Evolutionary conservation across 495 filamentous ascomycete genomes (phyloP).

Genomic region (Aspergillus saccharolyticus): DNA sequence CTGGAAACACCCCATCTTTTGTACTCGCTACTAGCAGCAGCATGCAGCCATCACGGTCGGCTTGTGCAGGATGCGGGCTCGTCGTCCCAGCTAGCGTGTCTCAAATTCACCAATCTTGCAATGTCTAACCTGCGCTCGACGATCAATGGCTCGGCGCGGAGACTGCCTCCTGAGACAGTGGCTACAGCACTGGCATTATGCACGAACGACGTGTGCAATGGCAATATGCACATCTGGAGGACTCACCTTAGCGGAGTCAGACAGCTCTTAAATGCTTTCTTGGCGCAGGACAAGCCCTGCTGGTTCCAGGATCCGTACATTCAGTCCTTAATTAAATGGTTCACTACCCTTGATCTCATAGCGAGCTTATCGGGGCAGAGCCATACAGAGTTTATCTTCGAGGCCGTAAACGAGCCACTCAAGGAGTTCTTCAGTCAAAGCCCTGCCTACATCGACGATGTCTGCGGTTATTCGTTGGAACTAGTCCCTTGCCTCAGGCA

Average conservation of each 20-base stretch:
- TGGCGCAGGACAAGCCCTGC: conserved; percentile 7
- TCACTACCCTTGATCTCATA: conserved; percentile 25
- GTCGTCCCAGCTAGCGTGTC: conserved; percentile 10
- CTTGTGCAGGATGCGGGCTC: conserved; percentile 17
- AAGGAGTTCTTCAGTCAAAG: background rate
- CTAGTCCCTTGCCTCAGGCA: conserved; percentile 22
- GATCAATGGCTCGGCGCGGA: conserved; percentile 10
- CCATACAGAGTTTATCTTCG: background rate
- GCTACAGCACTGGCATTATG: conserved; percentile 31
- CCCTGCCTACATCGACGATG: conserved; percentile 21
- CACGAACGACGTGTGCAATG: conserved; percentile 37
- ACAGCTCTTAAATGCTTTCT: conserved; percentile 17
- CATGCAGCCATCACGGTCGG: conserved; percentile 29
- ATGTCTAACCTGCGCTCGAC: conserved; percentile 24
- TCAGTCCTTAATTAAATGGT: conserved; percentile 30
- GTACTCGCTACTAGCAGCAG: conserved; percentile 26
- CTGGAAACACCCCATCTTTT: conserved; percentile 28
- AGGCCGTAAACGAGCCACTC: conserved; percentile 6
- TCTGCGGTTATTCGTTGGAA: conserved; percentile 30
- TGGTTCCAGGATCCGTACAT: conserved; percentile 13
- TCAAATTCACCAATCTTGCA: conserved; percentile 31
- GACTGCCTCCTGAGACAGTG: conserved; percentile 20
- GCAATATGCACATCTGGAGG: conserved; percentile 27
- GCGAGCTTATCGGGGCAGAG: conserved; percentile 21
- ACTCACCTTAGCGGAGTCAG: conserved; percentile 27